A percentile compares a stretch with the other conserved stretches of the same genome.
Conservation (phyloP, 2,329 filamentous ascomycete genomes). For the Paecilomyces variotii region DNA sequence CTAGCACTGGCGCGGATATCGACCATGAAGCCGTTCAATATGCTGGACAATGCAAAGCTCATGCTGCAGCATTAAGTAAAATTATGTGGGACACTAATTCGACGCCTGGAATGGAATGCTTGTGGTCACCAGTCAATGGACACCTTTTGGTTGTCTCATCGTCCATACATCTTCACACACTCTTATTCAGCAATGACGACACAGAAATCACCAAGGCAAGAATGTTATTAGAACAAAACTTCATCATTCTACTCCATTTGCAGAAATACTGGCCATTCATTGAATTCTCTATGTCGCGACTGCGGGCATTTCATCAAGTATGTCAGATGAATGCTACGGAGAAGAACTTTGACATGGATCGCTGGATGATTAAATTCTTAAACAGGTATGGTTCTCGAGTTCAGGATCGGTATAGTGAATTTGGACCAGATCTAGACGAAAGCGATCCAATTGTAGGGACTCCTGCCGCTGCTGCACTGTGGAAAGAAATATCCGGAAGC, state of each 20-base stretch:
- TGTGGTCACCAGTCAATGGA: conserved; percentile 37
- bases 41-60: conserved; percentile 32
- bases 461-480: background rate
- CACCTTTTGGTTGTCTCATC: conserved; percentile 43
- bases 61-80: conserved; percentile 33
- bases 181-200: conserved; percentile 35
- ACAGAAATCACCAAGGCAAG: conserved; percentile 28
- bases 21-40: conserved; percentile 15
- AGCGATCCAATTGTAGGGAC: background rate
- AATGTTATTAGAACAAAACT: conserved; percentile 36
- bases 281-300: conserved; percentile 30
- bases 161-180: conserved; percentile 39
- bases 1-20: background rate
- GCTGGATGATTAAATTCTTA: conserved; percentile 36
- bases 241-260: conserved; percentile 36
- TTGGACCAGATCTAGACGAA: background rate
- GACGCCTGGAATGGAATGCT: conserved; percentile 31
- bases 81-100: conserved; percentile 34
- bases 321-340: conserved; percentile 29
- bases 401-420: background rate
- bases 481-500: background rate
- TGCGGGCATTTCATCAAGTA: conserved; percentile 36
- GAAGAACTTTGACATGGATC: conserved; percentile 33
- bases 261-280: conserved; percentile 36
- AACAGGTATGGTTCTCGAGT: background rate